Conservation (phyloP, 1,284 basidiomycete species). For the Moesziomyces sp. region DNA sequence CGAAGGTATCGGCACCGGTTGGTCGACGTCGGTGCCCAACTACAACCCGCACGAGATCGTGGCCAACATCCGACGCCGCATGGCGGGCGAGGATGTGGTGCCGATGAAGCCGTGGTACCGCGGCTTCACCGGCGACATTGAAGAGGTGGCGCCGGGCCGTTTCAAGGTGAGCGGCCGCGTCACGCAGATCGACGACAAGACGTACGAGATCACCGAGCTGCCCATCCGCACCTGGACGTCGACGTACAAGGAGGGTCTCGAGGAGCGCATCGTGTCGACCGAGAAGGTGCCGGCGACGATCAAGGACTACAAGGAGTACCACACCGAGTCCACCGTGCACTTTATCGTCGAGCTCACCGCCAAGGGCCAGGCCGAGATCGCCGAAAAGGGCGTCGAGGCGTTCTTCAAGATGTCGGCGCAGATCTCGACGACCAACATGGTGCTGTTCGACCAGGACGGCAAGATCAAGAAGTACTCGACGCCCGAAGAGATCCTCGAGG, state of each 20-base stretch:
- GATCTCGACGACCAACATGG: constrained; percentile 94
- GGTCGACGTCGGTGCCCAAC: constrained; percentile 93
- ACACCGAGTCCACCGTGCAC: constrained; percentile 91
- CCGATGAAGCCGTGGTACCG: constrained; percentile 97
- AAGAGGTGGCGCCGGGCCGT: constrained; percentile 81
- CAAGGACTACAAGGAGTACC: constrained; percentile 70
- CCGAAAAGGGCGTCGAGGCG: constrained; percentile 86
- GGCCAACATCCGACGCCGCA: constrained; percentile 84
- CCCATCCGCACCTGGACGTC: constrained; percentile 97
- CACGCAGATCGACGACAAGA: constrained; percentile 83
- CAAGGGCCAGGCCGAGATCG: constrained; percentile 85
- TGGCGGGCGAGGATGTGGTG: constrained; percentile 84
- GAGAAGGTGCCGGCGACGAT: constrained; percentile 75
- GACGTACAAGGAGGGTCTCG: constrained; percentile 89
- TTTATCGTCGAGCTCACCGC: constrained; percentile 85
- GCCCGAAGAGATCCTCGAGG: constrained; percentile 91
- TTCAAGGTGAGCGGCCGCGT: constrained; percentile 85
- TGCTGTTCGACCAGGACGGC: constrained; percentile 94
- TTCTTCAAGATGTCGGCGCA: constrained; percentile 89
- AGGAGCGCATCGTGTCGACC: constrained; percentile 73
- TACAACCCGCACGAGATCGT: constrained; percentile 94
- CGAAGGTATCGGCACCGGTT: constrained; percentile 98
- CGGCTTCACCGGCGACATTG: constrained; percentile 87
- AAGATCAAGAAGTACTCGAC: constrained; percentile 94
- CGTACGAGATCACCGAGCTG: constrained; percentile 93